These are phyloP conservation scores for Podaxis sp. DNA, from an alignment of 768 basidiomycete genomes.

Conservation along the genomic window DNA sequence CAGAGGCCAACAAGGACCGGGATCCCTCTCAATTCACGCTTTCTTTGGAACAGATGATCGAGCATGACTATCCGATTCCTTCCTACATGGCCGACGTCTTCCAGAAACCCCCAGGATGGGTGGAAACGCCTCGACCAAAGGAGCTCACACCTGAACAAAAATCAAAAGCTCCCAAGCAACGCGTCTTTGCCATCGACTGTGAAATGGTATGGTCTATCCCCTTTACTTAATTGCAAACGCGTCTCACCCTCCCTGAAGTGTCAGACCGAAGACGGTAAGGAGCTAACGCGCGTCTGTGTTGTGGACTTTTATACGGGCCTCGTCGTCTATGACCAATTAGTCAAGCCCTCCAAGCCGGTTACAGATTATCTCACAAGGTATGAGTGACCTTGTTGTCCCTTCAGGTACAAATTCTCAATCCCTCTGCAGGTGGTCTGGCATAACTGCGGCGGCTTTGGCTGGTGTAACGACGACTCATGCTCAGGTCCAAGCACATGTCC, in stretches of 20 bases:
- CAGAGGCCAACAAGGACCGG: conserved; percentile 53
- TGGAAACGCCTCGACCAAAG: conserved; percentile 66
- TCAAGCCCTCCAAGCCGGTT: conserved; percentile 83
- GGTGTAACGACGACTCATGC: conserved; percentile 75
- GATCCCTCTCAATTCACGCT: conserved; percentile 73
- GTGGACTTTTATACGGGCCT: conserved; percentile 73
- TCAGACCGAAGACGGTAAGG: conserved; percentile 85
- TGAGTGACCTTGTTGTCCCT: conserved; percentile 14
- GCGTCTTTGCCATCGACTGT: conserved; percentile 88
- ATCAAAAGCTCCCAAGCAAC: conserved; percentile 31
- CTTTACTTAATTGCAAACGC: neutral
- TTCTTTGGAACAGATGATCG: conserved; percentile 82
- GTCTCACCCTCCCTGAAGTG: conserved; percentile 48
- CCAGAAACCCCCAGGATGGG: conserved; percentile 68
- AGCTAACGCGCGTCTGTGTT: conserved; percentile 81
- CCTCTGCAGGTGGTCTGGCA: conserved; percentile 82
- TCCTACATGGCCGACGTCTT: conserved; percentile 78
- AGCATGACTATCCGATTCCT: conserved; percentile 91
- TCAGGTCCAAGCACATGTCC: conserved; percentile 72
- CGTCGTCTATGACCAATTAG: conserved; percentile 85
- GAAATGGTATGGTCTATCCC: conserved; percentile 75
- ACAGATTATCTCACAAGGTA: conserved; percentile 91
- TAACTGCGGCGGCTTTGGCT: conserved; percentile 71
- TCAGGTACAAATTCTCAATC: neutral
- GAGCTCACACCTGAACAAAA: conserved; percentile 14